phyloP scores from a whole-genome alignment of 352 stramenopile genomes.

The Phytophthora pseudosyringae region DNA sequence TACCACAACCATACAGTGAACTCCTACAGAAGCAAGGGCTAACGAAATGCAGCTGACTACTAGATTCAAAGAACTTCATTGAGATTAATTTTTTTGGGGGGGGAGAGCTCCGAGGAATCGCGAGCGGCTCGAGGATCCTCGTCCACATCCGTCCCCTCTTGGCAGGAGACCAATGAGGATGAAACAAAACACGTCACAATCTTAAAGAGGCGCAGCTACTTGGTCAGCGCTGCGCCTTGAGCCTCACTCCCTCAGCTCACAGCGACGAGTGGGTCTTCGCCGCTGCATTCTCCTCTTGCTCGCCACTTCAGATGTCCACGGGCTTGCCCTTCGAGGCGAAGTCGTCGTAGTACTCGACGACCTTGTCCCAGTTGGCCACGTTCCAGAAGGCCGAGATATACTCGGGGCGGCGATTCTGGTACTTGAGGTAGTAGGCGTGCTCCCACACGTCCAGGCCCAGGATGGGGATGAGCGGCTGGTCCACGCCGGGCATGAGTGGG shows the following conservation, averaged over 20 bases:
- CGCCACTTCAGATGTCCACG: conserved; percentile 80
- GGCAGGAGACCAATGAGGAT: conserved; percentile 11
- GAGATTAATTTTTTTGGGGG: conserved; percentile 27
- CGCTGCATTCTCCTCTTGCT: conserved; percentile 23
- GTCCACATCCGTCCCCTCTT: conserved; percentile 6
- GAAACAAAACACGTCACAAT: conserved; percentile 26
- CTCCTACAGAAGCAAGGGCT: too few relatives aligned
- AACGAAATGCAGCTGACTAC: not conserved
- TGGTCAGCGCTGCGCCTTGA: conserved; percentile 1
- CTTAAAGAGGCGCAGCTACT: conserved; percentile 12
- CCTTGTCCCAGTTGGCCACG: conserved; percentile 96
- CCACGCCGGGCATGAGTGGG: conserved; percentile 83
- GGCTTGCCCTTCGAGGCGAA: conserved; percentile 87
- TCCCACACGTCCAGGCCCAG: conserved; percentile 97
- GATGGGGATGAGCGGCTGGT: conserved; percentile 91
- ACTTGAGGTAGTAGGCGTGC: conserved; percentile 97
- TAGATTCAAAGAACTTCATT: conserved; percentile 27
- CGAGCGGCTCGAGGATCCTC: conserved; percentile 17
- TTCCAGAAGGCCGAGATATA: conserved; percentile 99
- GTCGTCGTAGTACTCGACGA: conserved; percentile 92
- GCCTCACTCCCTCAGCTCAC: conserved; percentile 14
- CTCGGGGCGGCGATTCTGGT: conserved; percentile 96
- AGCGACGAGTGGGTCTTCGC: conserved; percentile 26
- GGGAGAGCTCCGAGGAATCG: conserved; percentile 27
- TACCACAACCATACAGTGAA: not conserved